Conservation (phyloP, 2,329 filamentous ascomycete species). For the Scedosporium dehoogii region DNA sequence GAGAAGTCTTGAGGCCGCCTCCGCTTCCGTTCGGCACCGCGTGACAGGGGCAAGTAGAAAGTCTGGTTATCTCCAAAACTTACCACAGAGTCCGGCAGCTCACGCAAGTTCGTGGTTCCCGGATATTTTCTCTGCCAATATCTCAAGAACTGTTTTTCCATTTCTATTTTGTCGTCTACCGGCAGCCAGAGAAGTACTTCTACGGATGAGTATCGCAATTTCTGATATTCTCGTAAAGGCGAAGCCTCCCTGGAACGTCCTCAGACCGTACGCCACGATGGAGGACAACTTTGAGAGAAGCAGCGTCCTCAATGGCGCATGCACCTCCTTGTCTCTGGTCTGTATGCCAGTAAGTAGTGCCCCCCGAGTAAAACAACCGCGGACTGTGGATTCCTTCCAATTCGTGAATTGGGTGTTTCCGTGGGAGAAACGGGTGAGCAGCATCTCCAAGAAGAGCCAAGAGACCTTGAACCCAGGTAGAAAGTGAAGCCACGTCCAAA, state of each 20-base stretch:
- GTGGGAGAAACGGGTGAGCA: slow-evolving; percentile 56
- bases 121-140: too few species aligned
- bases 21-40: too few species aligned
- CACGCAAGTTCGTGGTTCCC: too few species aligned
- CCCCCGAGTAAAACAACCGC: slow-evolving; percentile 23
- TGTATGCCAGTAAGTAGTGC: slow-evolving; percentile 52
- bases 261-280: slow-evolving; percentile 28
- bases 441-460: slow-evolving; percentile 25
- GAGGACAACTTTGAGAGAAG: slow-evolving; percentile 36
- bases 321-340: slow-evolving; percentile 29
- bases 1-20: too few species aligned
- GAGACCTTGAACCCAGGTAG: slow-evolving; percentile 20
- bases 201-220: too few species aligned
- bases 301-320: slow-evolving; percentile 25
- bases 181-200: too few species aligned
- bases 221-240: slow-evolving; percentile 50
- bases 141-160: too few species aligned
- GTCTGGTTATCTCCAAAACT: too few species aligned
- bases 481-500: slow-evolving; percentile 50
- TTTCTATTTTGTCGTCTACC: too few species aligned
- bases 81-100: too few species aligned
- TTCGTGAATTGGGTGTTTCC: slow-evolving; percentile 9
- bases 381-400: slow-evolving; percentile 17
- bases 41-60: too few species aligned
- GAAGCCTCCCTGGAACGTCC: slow-evolving; percentile 44